These are phyloP conservation scores for Clohesyomyces aquaticus DNA, from an alignment of 495 filamentous ascomycete species.

Conservation along the genomic window DNA sequence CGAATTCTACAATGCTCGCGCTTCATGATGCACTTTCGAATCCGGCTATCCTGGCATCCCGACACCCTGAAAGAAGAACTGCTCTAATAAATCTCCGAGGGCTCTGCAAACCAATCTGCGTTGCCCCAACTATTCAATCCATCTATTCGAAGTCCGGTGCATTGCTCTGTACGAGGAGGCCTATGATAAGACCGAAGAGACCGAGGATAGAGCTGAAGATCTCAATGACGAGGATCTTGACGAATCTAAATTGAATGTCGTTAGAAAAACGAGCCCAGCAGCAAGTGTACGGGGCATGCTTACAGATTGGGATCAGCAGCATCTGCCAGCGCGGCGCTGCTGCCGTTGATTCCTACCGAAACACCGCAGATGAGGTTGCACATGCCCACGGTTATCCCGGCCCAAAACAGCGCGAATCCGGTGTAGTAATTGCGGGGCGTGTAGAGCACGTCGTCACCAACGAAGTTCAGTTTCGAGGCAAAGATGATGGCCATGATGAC, in stretches of 20 bases:
- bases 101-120: neutral
- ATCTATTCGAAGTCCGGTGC: conserved; percentile 69
- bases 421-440: conserved; percentile 82
- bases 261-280: neutral
- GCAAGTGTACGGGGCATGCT: conserved; percentile 45
- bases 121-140: neutral
- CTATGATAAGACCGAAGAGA: conserved; percentile 96
- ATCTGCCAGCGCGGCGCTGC: conserved; percentile 93
- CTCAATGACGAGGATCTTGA: conserved; percentile 98
- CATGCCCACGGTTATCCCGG: conserved; percentile 86
- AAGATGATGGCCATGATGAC: conserved; percentile 99
- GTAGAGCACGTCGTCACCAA: conserved; percentile 58
- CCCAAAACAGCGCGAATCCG: conserved; percentile 97
- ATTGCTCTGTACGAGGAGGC: conserved; percentile 81
- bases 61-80: conserved; percentile 2
- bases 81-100: conserved; percentile 20
- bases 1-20: conserved; percentile 14
- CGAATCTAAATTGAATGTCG: conserved; percentile 67
- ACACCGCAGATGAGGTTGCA: conserved; percentile 97
- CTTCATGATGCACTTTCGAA: conserved; percentile 8
- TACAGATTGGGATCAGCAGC: conserved; percentile 90
- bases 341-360: conserved; percentile 96
- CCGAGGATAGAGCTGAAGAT: conserved; percentile 99
- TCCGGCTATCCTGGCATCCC: neutral
- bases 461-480: conserved; percentile 74